Percentiles rank a stretch among this genome's conserved stretches.
These are phyloP conservation scores for Thermochaetoides dissita DNA, from an alignment of 2,329 filamentous ascomycete species.

Conservation along the genomic window DNA sequence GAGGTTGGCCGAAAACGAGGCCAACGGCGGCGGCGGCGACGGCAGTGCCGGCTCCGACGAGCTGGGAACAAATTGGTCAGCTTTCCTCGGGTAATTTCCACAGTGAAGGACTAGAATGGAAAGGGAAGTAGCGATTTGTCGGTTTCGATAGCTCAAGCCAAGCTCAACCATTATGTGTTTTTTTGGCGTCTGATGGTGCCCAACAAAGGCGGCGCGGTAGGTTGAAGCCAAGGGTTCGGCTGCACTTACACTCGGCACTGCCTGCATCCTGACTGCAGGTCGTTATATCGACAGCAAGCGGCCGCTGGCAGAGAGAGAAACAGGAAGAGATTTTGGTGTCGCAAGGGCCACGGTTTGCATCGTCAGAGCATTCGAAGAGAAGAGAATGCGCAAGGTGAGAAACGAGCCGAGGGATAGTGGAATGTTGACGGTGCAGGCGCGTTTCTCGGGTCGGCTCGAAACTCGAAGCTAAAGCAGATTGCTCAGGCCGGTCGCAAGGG, in stretches of 20 bases:
- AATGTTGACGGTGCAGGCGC: constrained; percentile 14
- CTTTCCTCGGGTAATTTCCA: background rate
- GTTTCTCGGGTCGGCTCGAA: constrained; percentile 8
- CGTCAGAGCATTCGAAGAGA: constrained; percentile 22
- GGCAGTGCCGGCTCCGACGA: constrained; percentile 47
- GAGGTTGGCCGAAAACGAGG: constrained; percentile 43
- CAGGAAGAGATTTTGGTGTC: constrained; percentile 20
- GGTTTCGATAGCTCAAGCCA: background rate
- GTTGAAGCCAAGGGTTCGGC: background rate
- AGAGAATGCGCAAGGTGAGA: constrained; percentile 3
- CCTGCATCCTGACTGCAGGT: constrained; percentile 23
- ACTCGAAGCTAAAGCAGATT: background rate
- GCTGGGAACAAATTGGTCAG: constrained; percentile 23
- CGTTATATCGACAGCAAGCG: constrained; percentile 19
- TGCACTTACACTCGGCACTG: constrained; percentile 32
- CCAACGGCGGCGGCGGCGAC: constrained; percentile 46
- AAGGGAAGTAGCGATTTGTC: background rate
- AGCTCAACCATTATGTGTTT: constrained; percentile 4
- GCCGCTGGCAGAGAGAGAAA: constrained; percentile 19
- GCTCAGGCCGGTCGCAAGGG: no score
- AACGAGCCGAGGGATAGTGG: constrained; percentile 8
- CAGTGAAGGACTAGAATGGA: background rate
- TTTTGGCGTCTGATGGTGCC: background rate
- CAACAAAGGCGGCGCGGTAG: background rate
- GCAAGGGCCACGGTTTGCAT: constrained; percentile 23